These are phyloP conservation scores for Omphalea diandra DNA, from an alignment of 441 rosid genomes.

Conservation along the genomic window DNA sequence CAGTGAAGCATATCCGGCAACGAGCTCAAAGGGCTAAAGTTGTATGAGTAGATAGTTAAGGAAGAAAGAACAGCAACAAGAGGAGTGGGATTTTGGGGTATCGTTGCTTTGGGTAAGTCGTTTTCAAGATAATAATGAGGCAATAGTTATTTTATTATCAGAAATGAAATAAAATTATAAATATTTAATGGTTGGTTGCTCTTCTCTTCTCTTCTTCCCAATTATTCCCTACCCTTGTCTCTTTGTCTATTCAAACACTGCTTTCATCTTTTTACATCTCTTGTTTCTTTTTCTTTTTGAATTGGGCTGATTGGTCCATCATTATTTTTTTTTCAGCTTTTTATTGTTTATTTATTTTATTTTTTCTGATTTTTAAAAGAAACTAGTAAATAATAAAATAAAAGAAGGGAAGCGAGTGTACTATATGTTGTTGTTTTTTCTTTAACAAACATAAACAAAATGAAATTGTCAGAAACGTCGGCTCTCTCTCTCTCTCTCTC, in stretches of 20 bases:
- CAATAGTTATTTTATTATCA: not conserved
- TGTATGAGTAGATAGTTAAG: conserved; percentile 15
- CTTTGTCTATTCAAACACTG: conserved; percentile 33
- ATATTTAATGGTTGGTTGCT: too few species aligned
- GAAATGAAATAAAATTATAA: not conserved
- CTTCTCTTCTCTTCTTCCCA: not conserved
- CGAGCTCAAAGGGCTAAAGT: not conserved
- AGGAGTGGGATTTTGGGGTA: not conserved
- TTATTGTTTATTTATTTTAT: too few species aligned
- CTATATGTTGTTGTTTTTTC: too few species aligned
- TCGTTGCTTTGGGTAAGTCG: conserved; percentile 32
- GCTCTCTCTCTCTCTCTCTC: too few species aligned
- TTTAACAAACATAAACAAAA: too few species aligned
- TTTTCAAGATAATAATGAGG: conserved; percentile 45
- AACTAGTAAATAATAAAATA: not conserved
- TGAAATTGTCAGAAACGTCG: not conserved
- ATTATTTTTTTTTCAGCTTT: conserved; percentile 16
- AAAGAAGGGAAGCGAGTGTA: not conserved
- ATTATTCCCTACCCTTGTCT: conserved; percentile 29
- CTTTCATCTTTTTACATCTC: conserved; percentile 43
- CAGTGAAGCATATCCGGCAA: too few species aligned
- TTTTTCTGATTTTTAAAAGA: not conserved
- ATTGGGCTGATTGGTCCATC: conserved; percentile 42
- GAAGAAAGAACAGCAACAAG: not conserved
- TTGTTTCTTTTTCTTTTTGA: not conserved